phyloP scores from a whole-genome alignment of 805 yeast species.

The Kuraishia molischiana region DNA sequence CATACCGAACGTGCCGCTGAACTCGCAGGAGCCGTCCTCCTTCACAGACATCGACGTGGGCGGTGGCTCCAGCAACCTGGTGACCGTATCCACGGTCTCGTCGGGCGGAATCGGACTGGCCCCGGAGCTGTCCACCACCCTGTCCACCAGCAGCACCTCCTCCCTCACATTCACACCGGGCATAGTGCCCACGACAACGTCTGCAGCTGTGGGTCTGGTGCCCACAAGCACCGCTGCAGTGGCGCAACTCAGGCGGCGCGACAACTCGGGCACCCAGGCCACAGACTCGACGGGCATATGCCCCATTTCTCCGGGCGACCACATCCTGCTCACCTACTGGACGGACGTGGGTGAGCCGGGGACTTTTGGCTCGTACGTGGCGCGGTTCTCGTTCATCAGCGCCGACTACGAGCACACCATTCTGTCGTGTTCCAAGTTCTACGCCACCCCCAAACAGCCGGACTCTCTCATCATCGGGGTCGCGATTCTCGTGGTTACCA shows the following conservation, averaged over 20 bases:
- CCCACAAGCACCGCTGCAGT: conserved; percentile 2
- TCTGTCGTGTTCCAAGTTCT: conserved; percentile 37
- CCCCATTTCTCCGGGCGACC: conserved; percentile 18
- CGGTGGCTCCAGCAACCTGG: background rate
- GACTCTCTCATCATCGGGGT: conserved; percentile 27
- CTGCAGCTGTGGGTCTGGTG: background rate
- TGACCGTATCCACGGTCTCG: background rate
- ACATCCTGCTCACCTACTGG: conserved; percentile 14
- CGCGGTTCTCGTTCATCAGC: conserved; percentile 29
- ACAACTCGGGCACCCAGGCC: too few relatives aligned
- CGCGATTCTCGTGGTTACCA: conserved; percentile 24
- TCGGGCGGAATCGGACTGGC: background rate
- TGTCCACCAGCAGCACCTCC: background rate
- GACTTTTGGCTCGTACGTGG: conserved; percentile 35
- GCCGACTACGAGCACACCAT: conserved; percentile 24
- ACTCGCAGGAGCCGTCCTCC: background rate
- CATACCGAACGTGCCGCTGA: background rate
- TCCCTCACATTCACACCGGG: background rate
- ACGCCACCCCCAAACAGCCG: conserved; percentile 39
- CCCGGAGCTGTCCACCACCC: background rate
- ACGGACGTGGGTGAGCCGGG: conserved; percentile 14
- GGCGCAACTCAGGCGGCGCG: background rate
- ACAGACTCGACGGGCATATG: conserved; percentile 9
- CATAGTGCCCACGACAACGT: background rate
- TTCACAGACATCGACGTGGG: background rate